Evolutionary conservation across 2,329 filamentous ascomycete species (phyloP), one percentile per base, ranked within the genome.

Genomic region (Xylariales sp.): DNA sequence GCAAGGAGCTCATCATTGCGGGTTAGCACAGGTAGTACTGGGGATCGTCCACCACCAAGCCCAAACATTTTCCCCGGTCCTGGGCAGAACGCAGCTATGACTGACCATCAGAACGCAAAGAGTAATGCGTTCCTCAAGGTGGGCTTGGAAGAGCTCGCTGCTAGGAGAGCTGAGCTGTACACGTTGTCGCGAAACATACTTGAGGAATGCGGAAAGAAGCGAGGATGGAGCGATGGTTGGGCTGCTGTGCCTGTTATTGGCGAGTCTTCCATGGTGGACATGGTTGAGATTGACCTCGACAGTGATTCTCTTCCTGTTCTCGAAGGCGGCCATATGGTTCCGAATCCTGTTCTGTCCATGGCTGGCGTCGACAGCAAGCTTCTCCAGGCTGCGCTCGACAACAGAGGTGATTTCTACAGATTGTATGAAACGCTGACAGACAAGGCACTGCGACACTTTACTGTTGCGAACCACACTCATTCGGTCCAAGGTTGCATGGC

Each of bases 71-170:
- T 81, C 43, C 71, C 79, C 0, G 68, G 71, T 0, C 64, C 70
- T 43, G 62, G 62, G 36, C 49, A 63, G 0, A 66, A 60, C 31
- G 46, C 58, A 1, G 25, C 29, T 12, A 19, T 40, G 5, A 51
- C 68, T 3, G 65, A 69, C 4, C 54, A 55, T 2, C 64, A 79
- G 38, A 57, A 56, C 8, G 47, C 66, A 14, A 64, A 66, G 4
- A 63, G 69, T 2, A 70, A 32, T 9, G 40, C 71, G 0, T 78
- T 80, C 42, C 62, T 76, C 12, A 82, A 81, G 46, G 55, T 67
- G 5, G 89, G 91, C 0, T 68, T 90, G 1, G 86, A 94, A 56
- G 86, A 94, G 41, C 70, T 97, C 18, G 87, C 90, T 25, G 86
- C 87, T 32, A 80, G 82, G 46, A 77, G 91, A 53, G 91, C 88